phyloP scores from a whole-genome alignment of 495 filamentous ascomycete species.

The Terfezia boudieri region DNA sequence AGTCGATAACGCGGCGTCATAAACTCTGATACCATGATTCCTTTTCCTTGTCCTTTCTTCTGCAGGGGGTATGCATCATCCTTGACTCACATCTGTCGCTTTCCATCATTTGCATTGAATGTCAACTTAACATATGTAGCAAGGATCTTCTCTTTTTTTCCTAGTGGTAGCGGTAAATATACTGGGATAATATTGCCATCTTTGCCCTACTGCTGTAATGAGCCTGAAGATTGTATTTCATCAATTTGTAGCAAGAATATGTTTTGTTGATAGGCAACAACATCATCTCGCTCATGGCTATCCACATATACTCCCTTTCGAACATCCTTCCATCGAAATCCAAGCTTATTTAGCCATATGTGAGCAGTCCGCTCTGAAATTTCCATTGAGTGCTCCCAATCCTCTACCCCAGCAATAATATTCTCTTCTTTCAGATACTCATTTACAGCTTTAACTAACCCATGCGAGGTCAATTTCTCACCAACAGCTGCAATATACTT shows the following conservation, averaged over 20 bases:
- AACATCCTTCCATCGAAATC: neutral
- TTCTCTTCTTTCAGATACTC: neutral
- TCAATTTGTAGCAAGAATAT: neutral
- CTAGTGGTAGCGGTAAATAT: neutral
- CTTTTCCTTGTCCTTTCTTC: neutral
- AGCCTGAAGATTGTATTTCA: too few relatives aligned
- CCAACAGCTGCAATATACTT: neutral
- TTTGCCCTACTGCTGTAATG: neutral
- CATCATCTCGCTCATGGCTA: neutral
- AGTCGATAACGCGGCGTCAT: slow-evolving; percentile 1
- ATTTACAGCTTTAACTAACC: neutral
- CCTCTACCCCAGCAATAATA: neutral
- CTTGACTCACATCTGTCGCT: slow-evolving; percentile 1
- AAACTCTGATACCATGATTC: slow-evolving; percentile 4
- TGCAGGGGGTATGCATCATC: neutral
- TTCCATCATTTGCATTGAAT: slow-evolving; percentile 5
- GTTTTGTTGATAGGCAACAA: neutral
- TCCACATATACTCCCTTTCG: neutral
- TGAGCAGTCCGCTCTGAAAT: neutral
- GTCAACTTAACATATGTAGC: slow-evolving; percentile 2
- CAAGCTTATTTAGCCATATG: neutral
- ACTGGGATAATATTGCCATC: neutral
- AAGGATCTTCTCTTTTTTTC: neutral
- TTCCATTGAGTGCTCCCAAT: neutral
- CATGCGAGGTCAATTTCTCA: neutral